Conservation (phyloP, 805 yeast species). For the Myxozyma sirexii region DNA sequence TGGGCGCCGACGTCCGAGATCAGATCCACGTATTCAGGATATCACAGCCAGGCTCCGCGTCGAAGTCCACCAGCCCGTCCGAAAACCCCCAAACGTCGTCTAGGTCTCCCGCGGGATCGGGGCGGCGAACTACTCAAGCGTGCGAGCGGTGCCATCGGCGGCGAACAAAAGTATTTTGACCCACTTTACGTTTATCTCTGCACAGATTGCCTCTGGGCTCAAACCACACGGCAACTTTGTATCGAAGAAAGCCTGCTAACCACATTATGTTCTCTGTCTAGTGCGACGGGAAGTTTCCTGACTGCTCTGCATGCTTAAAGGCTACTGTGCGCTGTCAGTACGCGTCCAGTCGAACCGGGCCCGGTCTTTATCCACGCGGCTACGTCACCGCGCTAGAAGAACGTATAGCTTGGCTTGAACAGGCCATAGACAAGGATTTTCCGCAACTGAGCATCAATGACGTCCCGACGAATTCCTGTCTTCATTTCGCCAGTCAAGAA, state of each 20-base stretch:
- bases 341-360: conserved; percentile 22
- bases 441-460: conserved; percentile 23
- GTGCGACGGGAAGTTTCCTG: conserved; percentile 33
- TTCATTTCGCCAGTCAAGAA: conserved; percentile 1
- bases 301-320: conserved; percentile 28
- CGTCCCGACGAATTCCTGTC: conserved; percentile 10
- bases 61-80: neutral
- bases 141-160: conserved; percentile 32
- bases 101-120: neutral
- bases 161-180: conserved; percentile 22
- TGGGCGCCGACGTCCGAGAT: conserved; percentile 20
- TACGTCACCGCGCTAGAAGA: conserved; percentile 27
- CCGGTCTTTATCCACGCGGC: conserved; percentile 22
- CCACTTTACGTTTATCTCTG: neutral
- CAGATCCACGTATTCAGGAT: conserved; percentile 21
- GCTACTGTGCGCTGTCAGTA: conserved; percentile 29
- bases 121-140: conserved; percentile 25
- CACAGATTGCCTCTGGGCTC: too few relatives aligned
- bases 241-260: too few relatives aligned
- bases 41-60: neutral
- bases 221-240: too few relatives aligned
- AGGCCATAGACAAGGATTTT: conserved; percentile 8
- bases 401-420: conserved; percentile 28
- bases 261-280: neutral
- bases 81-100: neutral